These are phyloP conservation scores for Pistacia vera DNA, from an alignment of 345 rosid species.

Conservation along the genomic window DNA sequence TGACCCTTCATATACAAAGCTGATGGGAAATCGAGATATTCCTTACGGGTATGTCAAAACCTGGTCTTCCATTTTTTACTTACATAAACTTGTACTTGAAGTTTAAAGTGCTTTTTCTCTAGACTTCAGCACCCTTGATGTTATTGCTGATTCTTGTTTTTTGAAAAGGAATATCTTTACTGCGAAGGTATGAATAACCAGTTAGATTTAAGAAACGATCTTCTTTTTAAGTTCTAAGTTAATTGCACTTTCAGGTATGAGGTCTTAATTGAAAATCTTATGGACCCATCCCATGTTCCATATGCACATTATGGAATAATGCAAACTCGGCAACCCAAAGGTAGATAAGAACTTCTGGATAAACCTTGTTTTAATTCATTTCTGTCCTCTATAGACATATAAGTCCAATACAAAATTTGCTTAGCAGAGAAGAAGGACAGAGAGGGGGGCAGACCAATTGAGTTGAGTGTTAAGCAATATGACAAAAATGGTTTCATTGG, in stretches of 20 bases:
- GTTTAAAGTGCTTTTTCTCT: not conserved
- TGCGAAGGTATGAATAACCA: not conserved
- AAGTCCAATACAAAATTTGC: conserved; percentile 5
- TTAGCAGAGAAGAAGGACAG: conserved; percentile 68
- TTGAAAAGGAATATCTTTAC: not conserved
- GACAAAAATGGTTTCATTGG: conserved; percentile 57
- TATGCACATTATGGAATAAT: conserved; percentile 85
- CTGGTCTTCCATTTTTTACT: not conserved
- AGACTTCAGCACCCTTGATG: not conserved
- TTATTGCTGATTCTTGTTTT: not conserved
- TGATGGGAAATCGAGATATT: conserved; percentile 69
- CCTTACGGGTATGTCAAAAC: conserved; percentile 65
- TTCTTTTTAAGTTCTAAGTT: not conserved
- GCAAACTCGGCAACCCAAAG: conserved; percentile 43
- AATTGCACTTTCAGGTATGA: conserved; percentile 62
- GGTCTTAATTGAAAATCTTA: conserved; percentile 75
- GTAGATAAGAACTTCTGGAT: conserved; percentile 27
- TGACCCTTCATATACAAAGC: conserved; percentile 72
- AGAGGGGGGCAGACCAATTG: conserved; percentile 89
- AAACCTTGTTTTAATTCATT: not conserved
- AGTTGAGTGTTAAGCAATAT: conserved; percentile 48
- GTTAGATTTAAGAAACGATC: not conserved
- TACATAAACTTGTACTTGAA: not conserved
- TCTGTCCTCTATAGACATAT: not conserved
- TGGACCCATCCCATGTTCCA: conserved; percentile 97